These are phyloP conservation scores for Fonsecaea multimorphosa DNA, from an alignment of 2,329 filamentous ascomycete genomes.

Conservation along the genomic window DNA sequence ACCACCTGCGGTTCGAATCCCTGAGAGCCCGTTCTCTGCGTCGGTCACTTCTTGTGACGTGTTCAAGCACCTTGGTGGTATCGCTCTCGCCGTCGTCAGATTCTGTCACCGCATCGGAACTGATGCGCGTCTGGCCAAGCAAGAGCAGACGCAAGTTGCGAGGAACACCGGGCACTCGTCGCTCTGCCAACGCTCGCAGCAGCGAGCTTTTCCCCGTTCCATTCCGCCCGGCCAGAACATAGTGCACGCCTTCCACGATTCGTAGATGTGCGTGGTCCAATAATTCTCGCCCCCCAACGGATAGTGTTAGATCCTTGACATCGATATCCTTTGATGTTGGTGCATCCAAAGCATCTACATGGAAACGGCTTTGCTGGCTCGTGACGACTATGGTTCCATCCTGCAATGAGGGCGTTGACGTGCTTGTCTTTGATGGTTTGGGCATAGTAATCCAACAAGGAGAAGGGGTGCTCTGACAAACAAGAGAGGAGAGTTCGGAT, in stretches of 20 bases:
- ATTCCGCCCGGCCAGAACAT: constrained; percentile 80
- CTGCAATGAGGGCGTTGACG: constrained; percentile 18
- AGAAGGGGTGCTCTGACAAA: not conserved
- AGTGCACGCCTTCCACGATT: constrained; percentile 74
- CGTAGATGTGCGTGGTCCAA: constrained; percentile 72
- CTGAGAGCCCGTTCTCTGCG: constrained; percentile 61
- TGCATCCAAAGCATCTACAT: constrained; percentile 35
- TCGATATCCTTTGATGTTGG: constrained; percentile 38
- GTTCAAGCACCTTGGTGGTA: constrained; percentile 64
- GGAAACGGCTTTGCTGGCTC: constrained; percentile 38
- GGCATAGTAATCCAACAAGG: constrained; percentile 13
- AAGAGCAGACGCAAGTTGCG: constrained; percentile 69
- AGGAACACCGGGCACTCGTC: constrained; percentile 77
- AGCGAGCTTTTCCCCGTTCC: constrained; percentile 82
- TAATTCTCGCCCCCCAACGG: constrained; percentile 60
- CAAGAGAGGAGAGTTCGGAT: not conserved
- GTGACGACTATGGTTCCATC: constrained; percentile 37
- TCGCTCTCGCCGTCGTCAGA: constrained; percentile 42
- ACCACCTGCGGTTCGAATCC: constrained; percentile 63
- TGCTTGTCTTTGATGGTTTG: constrained; percentile 18
- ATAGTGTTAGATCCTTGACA: constrained; percentile 36
- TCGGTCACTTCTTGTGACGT: constrained; percentile 65
- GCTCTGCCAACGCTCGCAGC: constrained; percentile 76
- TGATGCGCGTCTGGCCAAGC: constrained; percentile 66
- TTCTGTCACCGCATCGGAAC: constrained; percentile 40